Evolutionary conservation across 2,329 filamentous ascomycete species (phyloP), one percentile per base, ranked within the genome.

Genomic region (Elsinoe perseae): DNA sequence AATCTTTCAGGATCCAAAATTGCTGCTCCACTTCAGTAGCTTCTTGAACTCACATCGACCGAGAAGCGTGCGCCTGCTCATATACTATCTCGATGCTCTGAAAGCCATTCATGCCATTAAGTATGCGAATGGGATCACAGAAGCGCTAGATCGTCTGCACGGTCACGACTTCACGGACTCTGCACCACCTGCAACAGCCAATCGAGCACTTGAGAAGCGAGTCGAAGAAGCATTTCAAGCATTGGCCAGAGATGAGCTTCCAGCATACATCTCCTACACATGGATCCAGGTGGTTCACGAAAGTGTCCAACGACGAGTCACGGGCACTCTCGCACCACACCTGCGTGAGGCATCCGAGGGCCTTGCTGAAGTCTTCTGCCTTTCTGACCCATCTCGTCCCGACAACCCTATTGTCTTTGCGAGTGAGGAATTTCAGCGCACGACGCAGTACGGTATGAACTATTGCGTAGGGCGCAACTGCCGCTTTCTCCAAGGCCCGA

Each of bases 361-460:
- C 0, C 68, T 90, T 58, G 86, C 85, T 0, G 86, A 90, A 65
- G 85, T 88, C 0, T 90, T 89, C 62, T 90, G 86, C 65, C 68
- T 90, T 56, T 87, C 85, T 0, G 87, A 91, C 66, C 85, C 87
- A 7, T 86, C 84, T 1, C 75, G 85, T 57, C 74, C 78, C 1
- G 87, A 89, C 59, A 89, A 89, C 64, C 87, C 86, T 0, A 87
- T 90, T 58, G 81, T 89, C 1, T 88, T 89, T 68, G 84, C 85
- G 5, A 89, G 85, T 2, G 83, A 88, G 76, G 85, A 87, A 68
- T 90, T 89, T 62, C 80, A 87, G 62, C 77, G 80, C 48, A 87
- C 84, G 3, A 89, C 85, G 0, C 84, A 89, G 61, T 90, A 89
- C 64, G 85, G 85, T 3, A 82, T 86, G 71, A 78, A 77, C 56